A percentile compares a stretch with the other conserved stretches of the same genome.
Conservation (phyloP, 306 rosid species). For the Fagus sylvatica region DNA sequence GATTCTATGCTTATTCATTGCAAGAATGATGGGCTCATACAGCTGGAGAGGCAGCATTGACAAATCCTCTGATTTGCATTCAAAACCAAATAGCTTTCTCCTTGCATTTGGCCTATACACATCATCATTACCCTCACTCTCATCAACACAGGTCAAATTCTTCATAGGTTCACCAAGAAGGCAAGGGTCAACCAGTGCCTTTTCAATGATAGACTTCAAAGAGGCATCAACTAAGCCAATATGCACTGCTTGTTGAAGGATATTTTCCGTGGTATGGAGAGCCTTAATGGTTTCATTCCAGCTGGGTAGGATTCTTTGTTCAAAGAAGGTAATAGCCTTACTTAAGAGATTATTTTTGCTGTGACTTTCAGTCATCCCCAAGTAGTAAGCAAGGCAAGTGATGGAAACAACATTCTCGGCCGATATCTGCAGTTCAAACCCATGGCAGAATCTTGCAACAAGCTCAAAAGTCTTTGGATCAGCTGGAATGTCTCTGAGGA, state of each 20-base stretch:
- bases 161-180: constrained; percentile 45
- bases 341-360: constrained; percentile 44
- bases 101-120: constrained; percentile 31
- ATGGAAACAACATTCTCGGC: constrained; percentile 48
- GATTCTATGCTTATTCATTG: constrained; percentile 35
- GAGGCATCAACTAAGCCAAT: constrained; percentile 48
- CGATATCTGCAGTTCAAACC: constrained; percentile 33
- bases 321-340: constrained; percentile 27
- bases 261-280: constrained; percentile 34
- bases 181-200: constrained; percentile 34
- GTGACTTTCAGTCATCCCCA: constrained; percentile 51
- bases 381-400: constrained; percentile 36
- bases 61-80: constrained; percentile 44
- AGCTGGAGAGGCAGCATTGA: constrained; percentile 38
- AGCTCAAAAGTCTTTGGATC: constrained; percentile 36
- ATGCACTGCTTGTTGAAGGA: constrained; percentile 34
- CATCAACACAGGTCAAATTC: neutral
- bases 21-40: constrained; percentile 41
- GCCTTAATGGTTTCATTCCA: constrained; percentile 56
- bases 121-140: constrained; percentile 12
- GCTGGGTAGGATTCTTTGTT: constrained; percentile 43
- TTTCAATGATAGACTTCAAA: constrained; percentile 36
- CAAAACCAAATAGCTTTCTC: constrained; percentile 44
- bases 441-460: constrained; percentile 50
- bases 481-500: constrained; percentile 40